Evolutionary conservation across 116 monocot genomes (phyloP), one percentile per base, ranked within the genome.

Genomic region (Dioscorea cayenensis): DNA sequence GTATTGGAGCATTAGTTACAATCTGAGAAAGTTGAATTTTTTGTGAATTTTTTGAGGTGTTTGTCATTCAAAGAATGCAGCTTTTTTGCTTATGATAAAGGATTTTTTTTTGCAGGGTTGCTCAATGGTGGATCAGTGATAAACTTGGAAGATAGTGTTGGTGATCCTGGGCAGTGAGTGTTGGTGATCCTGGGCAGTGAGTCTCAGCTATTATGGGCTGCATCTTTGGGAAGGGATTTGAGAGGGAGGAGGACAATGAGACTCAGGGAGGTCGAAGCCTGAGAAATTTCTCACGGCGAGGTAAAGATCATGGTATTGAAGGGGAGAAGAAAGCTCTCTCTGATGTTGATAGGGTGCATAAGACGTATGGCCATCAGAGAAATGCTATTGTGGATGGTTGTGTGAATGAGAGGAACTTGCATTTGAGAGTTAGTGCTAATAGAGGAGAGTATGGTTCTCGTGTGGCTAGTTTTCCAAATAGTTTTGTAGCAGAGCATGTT

Each of bases 201-300:
- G 43, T 43, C 4, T 43, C 62, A 22, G 69, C 59, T 64, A 84
- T 64, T 82, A 95, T 95, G 92, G 95, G 95, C 78, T 91, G 95
- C 85, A 73, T 89, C 76, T 95, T 84, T 70, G 83, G 81, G 36
- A 89, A 87, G 69, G 92, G 83, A 25, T 72, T 73, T 7, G 38
- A 72, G 65, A 32, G 32, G 32, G 64, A 69, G 20, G 87, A 85
- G 62, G 73, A 66, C 27, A 51, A 63, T 10, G 78, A 77, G 60
- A 73, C 63, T 65, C 25, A 73, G 28, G 51, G 78, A 62, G 78
- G 65, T 69, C 87, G 51, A 60, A 77, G 67, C 64, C 69, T 74
- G 14, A 71, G 64, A 55, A 90, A 79, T 50, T 71, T 84, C 14
- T 80, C 78, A 0, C 65, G 71, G 19, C 73, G 64, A 12, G 86